Evolutionary conservation across 192 early-diverging fungal species (phyloP).

Genomic region (Gaertneriomyces semiglobifer): DNA sequence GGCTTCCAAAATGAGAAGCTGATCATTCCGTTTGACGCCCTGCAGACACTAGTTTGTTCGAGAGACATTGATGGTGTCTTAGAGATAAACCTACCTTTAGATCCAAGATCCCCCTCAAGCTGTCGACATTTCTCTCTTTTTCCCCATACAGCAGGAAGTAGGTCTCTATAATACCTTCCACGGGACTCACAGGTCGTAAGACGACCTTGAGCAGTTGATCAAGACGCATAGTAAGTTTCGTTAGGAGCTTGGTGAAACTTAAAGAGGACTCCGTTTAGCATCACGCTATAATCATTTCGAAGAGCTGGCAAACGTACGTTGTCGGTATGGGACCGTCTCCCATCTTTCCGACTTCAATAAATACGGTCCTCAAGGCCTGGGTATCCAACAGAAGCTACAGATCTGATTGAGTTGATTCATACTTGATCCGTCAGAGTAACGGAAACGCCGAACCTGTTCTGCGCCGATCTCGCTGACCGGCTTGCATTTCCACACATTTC

Average conservation of each 20-base stretch:
- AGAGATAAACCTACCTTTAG: conserved; percentile 61
- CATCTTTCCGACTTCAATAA: conserved; percentile 71
- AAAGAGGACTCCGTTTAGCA: not conserved
- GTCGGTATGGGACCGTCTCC: conserved; percentile 47
- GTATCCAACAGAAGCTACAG: conserved; percentile 83
- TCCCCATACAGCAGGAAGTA: conserved; percentile 74
- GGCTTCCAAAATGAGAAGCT: conserved; percentile 35
- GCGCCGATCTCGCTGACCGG: conserved; percentile 91
- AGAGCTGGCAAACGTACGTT: conserved; percentile 44
- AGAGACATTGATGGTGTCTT: not conserved
- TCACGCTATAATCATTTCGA: not conserved
- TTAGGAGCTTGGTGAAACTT: conserved; percentile 7
- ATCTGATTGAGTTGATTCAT: not conserved
- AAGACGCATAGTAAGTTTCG: conserved; percentile 70
- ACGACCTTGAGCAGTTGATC: conserved; percentile 89
- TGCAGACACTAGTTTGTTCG: not conserved
- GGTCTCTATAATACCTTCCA: conserved; percentile 79
- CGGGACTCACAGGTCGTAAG: conserved; percentile 77
- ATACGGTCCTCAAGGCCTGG: conserved; percentile 80
- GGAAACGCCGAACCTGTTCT: conserved; percentile 64
- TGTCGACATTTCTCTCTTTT: conserved; percentile 59
- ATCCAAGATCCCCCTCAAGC: conserved; percentile 78
- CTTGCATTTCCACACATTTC: conserved; percentile 69
- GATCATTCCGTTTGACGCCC: conserved; percentile 44
- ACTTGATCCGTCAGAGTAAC: not conserved